phyloP scores from a whole-genome alignment of 2,329 filamentous ascomycete species.

The Diaporthe amygdali region DNA sequence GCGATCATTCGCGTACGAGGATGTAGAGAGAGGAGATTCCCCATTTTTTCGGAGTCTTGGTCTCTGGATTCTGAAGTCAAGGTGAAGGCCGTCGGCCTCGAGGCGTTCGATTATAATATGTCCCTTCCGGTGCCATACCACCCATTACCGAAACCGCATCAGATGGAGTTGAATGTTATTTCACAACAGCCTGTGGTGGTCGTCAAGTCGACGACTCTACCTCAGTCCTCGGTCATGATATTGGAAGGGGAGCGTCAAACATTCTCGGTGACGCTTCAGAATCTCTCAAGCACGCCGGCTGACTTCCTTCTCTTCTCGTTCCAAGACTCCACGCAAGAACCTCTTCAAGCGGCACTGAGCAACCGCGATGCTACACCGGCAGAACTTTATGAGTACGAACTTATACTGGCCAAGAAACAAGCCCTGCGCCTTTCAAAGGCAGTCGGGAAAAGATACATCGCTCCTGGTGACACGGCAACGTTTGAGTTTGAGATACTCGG shows the following conservation, averaged over 20 bases:
- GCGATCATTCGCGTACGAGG: constrained; percentile 81
- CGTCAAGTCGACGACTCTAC: constrained; percentile 77
- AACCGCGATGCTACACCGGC: constrained; percentile 79
- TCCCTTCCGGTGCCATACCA: constrained; percentile 41
- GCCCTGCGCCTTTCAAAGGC: constrained; percentile 64
- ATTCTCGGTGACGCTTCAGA: constrained; percentile 82
- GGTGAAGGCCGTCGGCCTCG: constrained; percentile 76
- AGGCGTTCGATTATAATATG: constrained; percentile 56
- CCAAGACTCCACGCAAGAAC: constrained; percentile 82
- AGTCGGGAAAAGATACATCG: constrained; percentile 63
- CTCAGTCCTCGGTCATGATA: constrained; percentile 88
- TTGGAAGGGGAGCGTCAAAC: constrained; percentile 84
- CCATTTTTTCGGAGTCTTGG: constrained; percentile 82
- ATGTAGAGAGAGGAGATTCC: constrained; percentile 82
- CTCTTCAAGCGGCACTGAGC: constrained; percentile 75
- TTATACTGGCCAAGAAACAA: constrained; percentile 77
- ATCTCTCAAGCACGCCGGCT: constrained; percentile 76
- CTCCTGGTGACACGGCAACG: constrained; percentile 68
- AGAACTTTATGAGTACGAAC: constrained; percentile 86
- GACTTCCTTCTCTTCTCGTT: constrained; percentile 90
- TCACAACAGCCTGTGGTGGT: constrained; percentile 77
- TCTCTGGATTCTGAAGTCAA: constrained; percentile 72
- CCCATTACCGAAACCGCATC: constrained; percentile 49
- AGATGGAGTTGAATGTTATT: constrained; percentile 75
- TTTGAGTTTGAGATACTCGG: constrained; percentile 88